These are phyloP conservation scores for Pythium rhizo-oryzae DNA, from an alignment of 352 stramenopile genomes.

Conservation along the genomic window DNA sequence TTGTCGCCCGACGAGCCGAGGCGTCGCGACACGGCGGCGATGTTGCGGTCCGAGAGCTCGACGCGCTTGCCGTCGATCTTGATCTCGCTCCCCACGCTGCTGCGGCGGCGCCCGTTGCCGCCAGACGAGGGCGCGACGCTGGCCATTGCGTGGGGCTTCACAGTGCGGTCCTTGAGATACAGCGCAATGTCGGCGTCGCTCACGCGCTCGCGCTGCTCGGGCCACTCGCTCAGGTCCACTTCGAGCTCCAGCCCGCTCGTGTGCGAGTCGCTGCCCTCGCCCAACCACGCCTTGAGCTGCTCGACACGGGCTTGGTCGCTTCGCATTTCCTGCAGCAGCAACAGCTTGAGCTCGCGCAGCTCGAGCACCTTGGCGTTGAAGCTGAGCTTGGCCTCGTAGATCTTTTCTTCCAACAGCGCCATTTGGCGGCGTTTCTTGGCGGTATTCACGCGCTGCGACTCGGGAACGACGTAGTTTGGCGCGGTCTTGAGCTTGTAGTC, in stretches of 20 bases:
- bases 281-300: conserved; percentile 49
- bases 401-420: conserved; percentile 76
- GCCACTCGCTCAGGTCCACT: conserved; percentile 86
- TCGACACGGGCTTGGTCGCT: conserved; percentile 54
- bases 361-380: conserved; percentile 93
- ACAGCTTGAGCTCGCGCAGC: conserved; percentile 88
- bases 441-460: conserved; percentile 89
- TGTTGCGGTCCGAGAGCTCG: conserved; percentile 13
- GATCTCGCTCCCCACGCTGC: conserved; percentile 13
- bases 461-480: conserved; percentile 87
- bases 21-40: conserved; percentile 24
- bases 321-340: conserved; percentile 75
- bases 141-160: conserved; percentile 37
- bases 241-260: conserved; percentile 24
- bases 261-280: conserved; percentile 7
- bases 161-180: conserved; percentile 60
- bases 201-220: conserved; percentile 86
- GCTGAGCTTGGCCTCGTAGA: conserved; percentile 77
- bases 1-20: conserved; percentile 2
- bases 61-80: conserved; percentile 28
- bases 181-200: conserved; percentile 79
- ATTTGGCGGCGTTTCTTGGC: conserved; percentile 90
- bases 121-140: neutral
- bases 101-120: conserved; percentile 1
- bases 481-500: conserved; percentile 93